A percentile compares a stretch with the other conserved stretches of the same genome.
Evolutionary conservation across 306 rosid genomes (phyloP).

Genomic region (Castanopsis chinensis): DNA sequence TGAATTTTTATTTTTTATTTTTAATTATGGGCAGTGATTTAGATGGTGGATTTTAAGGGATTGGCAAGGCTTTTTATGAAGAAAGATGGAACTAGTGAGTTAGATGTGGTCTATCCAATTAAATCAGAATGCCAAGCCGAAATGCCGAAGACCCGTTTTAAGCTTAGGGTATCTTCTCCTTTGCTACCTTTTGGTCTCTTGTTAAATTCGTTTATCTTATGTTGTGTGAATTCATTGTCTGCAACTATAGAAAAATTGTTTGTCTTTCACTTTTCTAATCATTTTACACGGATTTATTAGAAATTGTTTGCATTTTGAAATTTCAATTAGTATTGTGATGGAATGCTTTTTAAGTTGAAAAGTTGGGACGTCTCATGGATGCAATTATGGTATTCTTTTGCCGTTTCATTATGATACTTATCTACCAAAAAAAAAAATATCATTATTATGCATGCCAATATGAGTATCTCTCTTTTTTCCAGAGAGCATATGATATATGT

Average conservation of each 20-base stretch:
- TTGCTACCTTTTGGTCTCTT: background rate
- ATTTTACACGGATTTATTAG: background rate
- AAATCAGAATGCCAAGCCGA: conserved; percentile 45
- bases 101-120: conserved; percentile 48
- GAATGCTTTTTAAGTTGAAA: background rate
- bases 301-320: background rate
- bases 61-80: conserved; percentile 27
- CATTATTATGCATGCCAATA: background rate
- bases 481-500: background rate
- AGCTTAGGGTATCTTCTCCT: conserved; percentile 65
- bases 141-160: conserved; percentile 67
- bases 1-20: conserved; percentile 9
- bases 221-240: background rate
- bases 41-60: conserved; percentile 24
- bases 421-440: background rate
- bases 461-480: background rate
- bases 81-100: conserved; percentile 40
- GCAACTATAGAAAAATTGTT: no score
- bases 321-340: background rate
- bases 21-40: conserved; percentile 20
- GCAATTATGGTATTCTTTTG: background rate
- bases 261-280: background rate
- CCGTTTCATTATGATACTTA: conserved; percentile 3
- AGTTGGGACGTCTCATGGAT: background rate
- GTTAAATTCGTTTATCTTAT: background rate